These are phyloP conservation scores for Kodamaea sp. DNA, from an alignment of 1,139 yeast genomes.

Conservation along the genomic window DNA sequence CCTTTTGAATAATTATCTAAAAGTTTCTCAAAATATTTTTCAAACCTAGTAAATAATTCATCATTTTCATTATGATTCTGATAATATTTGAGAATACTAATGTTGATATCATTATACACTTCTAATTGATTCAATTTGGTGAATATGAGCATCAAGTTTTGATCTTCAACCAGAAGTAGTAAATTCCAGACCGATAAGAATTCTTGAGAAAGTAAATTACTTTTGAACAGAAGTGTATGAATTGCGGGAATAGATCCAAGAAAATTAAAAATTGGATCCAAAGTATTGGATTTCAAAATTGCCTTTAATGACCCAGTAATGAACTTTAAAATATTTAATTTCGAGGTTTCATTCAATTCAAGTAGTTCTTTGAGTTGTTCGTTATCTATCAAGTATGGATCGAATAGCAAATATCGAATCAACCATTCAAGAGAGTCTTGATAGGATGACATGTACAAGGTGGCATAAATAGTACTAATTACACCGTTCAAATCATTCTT, in stretches of 20 bases:
- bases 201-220: slow-evolving; percentile 14
- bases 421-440: slow-evolving; percentile 32
- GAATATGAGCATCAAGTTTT: slow-evolving; percentile 22
- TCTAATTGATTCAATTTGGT: slow-evolving; percentile 23
- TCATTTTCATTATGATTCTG: slow-evolving; percentile 12
- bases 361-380: neutral
- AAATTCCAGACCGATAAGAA: slow-evolving; percentile 32
- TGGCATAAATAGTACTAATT: slow-evolving; percentile 13
- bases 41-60: slow-evolving; percentile 11
- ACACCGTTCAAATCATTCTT: too few relatives aligned
- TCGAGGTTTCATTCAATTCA: slow-evolving; percentile 12
- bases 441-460: slow-evolving; percentile 21
- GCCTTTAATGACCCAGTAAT: slow-evolving; percentile 24
- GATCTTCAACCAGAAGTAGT: slow-evolving; percentile 16
- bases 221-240: slow-evolving; percentile 20
- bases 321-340: slow-evolving; percentile 22
- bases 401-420: slow-evolving; percentile 39
- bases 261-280: too few relatives aligned
- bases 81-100: slow-evolving; percentile 24
- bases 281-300: neutral
- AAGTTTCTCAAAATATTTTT: slow-evolving; percentile 16
- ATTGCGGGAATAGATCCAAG: slow-evolving; percentile 14
- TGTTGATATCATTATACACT: slow-evolving; percentile 26
- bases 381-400: slow-evolving; percentile 31
- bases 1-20: slow-evolving; percentile 7